phyloP scores from a whole-genome alignment of 202 grass and related monocot species.

The Digitaria exilis region DNA sequence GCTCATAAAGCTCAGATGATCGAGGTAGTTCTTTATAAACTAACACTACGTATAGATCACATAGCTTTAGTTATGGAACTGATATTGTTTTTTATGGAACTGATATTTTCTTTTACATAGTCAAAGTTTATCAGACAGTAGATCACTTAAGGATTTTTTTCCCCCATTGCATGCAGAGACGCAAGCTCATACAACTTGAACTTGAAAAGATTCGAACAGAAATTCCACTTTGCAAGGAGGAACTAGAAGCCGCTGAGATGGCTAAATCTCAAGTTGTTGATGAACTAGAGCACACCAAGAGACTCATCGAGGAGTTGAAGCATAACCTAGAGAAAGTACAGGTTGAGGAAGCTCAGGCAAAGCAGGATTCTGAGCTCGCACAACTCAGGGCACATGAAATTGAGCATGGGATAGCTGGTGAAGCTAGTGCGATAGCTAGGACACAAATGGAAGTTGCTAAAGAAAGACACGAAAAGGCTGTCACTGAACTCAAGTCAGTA shows the following conservation, averaged over 20 bases:
- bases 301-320: slow-evolving; percentile 78
- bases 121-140: neutral
- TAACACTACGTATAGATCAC: slow-evolving; percentile 17
- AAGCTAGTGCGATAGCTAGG: slow-evolving; percentile 71
- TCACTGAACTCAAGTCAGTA: slow-evolving; percentile 69
- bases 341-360: slow-evolving; percentile 82
- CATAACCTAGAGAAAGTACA: slow-evolving; percentile 79
- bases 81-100: too few species aligned
- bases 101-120: neutral
- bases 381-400: slow-evolving; percentile 78
- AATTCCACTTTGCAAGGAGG: slow-evolving; percentile 63
- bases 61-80: neutral
- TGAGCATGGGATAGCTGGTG: slow-evolving; percentile 72
- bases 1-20: slow-evolving; percentile 83
- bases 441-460: slow-evolving; percentile 73
- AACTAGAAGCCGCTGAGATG: slow-evolving; percentile 67
- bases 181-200: slow-evolving; percentile 68
- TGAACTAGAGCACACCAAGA: slow-evolving; percentile 69
- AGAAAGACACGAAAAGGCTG: slow-evolving; percentile 68
- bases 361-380: slow-evolving; percentile 86
- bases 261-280: slow-evolving; percentile 60
- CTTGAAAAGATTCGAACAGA: slow-evolving; percentile 71
- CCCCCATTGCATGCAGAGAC: slow-evolving; percentile 54
- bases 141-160: slow-evolving; percentile 14
- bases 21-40: slow-evolving; percentile 61